Evolutionary conservation across 2,329 filamentous ascomycete genomes (phyloP), one percentile per base, ranked within the genome.

Genomic region (Penicillium sp.): DNA sequence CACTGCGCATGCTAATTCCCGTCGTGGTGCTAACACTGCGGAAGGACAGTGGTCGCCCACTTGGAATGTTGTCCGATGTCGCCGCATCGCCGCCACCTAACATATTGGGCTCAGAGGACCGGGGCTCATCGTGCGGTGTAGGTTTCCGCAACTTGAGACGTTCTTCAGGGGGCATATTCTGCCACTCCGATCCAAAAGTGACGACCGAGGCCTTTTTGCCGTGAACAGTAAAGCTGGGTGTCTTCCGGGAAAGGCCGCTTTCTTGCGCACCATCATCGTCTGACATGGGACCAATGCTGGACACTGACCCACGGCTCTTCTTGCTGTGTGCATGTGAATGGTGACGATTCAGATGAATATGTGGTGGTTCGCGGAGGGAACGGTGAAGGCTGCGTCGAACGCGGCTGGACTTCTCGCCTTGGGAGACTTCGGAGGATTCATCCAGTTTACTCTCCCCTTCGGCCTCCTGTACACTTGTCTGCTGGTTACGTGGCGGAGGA

Each of bases 121-220:
- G 66, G 1, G 70, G 68, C 39, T 76, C 75, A 28, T 78, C 74
- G 3, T 69, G 65, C 23, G 71, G 71, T 3, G 71, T 71, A 21
- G 74, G 72, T 65, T 77, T 89, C 51, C 87, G 82, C 45, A 87
- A 78, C 53, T 86, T 84, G 37, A 91, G 76, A 33, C 87, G 85
- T 66, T 92, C 89, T 56, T 93, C 90, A 0, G 86, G 82, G 1
- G 87, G 83, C 74, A 92, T 85, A 55, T 83, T 88, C 66, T 93
- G 88, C 78, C 96, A 87, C 64, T 96, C 93, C n/a, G 87, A 87
- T 8, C 92, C 92, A 70, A 99, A 95, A n/a, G 91, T 95, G 63
- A 99, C 91, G 52, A 99, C 90, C 1, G 92, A 96, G 2, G 94
- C 94, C 74, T 99, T 97, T 79, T 97, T 99, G 56, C 94, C 93